Conservation (phyloP, 176 grass and related monocot species). For the Olyra latifolia region DNA sequence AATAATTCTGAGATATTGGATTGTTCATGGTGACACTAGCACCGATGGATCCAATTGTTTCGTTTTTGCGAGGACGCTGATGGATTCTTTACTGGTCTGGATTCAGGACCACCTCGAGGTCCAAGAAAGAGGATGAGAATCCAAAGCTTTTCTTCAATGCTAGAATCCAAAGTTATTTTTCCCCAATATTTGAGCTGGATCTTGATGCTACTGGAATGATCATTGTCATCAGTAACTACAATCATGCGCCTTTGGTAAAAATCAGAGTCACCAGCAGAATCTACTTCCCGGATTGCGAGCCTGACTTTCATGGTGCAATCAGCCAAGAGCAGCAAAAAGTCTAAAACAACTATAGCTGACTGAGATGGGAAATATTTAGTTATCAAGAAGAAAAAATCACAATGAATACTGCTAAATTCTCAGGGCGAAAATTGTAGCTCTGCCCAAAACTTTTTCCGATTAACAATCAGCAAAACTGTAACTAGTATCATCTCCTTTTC, state of each 20-base stretch:
- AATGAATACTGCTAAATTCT: slow-evolving; percentile 28
- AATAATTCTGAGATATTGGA: no score
- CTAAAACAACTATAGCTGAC: not conserved
- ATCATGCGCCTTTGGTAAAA: not conserved
- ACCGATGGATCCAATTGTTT: no score
- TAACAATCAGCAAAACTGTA: slow-evolving; percentile 50
- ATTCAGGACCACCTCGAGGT: slow-evolving; percentile 37
- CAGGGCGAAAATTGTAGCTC: slow-evolving; percentile 67
- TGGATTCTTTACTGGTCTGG: slow-evolving; percentile 21
- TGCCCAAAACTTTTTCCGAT: slow-evolving; percentile 57
- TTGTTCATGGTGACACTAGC: not conserved
- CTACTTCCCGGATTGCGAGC: not conserved
- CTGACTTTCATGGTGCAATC: not conserved
- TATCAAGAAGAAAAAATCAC: not conserved
- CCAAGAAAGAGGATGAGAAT: slow-evolving; percentile 36
- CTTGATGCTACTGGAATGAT: slow-evolving; percentile 25
- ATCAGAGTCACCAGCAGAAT: not conserved
- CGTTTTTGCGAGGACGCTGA: no score
- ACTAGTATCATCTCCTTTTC: slow-evolving; percentile 42
- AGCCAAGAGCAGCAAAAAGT: not conserved
- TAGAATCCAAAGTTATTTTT: slow-evolving; percentile 3
- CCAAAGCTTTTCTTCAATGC: slow-evolving; percentile 30
- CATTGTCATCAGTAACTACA: not conserved
- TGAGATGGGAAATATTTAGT: not conserved
- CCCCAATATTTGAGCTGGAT: not conserved